These are phyloP conservation scores for Vinca minor DNA, from an alignment of 257 asterid species.

Conservation along the genomic window DNA sequence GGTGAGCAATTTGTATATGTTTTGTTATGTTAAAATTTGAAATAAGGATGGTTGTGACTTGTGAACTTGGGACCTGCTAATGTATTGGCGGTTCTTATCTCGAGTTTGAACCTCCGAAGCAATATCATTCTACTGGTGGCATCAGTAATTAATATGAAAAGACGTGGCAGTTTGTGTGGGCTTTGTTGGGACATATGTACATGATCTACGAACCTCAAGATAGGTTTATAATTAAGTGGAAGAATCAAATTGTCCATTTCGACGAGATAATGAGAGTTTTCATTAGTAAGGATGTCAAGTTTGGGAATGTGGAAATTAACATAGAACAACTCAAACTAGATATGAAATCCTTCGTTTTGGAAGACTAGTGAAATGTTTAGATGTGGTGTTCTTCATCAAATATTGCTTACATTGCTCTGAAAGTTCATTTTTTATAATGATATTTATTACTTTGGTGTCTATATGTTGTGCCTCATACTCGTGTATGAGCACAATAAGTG, in stretches of 20 bases:
- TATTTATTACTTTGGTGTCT: neutral
- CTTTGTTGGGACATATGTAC: too few relatives aligned
- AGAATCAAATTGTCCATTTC: neutral
- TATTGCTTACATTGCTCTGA: neutral
- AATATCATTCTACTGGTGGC: neutral
- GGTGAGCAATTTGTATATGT: conserved; percentile 33
- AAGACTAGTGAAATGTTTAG: neutral
- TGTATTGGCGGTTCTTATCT: neutral
- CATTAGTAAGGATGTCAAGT: too few relatives aligned
- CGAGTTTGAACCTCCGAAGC: neutral
- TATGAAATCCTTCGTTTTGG: neutral
- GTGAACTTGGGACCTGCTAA: neutral
- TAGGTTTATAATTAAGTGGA: neutral
- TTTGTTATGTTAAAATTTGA: neutral
- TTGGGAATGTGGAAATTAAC: neutral
- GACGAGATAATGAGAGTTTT: neutral
- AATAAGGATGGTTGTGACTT: neutral
- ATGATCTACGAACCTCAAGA: neutral
- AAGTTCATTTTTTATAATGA: neutral
- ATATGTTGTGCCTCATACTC: neutral
- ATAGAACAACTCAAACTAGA: neutral
- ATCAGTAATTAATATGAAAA: neutral
- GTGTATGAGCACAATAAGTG: neutral
- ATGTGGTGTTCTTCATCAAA: neutral
- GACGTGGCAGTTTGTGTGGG: neutral